Base-by-base conservation (phyloP, 768 basidiomycete genomes). In the Mycena capillaripes region DNA sequence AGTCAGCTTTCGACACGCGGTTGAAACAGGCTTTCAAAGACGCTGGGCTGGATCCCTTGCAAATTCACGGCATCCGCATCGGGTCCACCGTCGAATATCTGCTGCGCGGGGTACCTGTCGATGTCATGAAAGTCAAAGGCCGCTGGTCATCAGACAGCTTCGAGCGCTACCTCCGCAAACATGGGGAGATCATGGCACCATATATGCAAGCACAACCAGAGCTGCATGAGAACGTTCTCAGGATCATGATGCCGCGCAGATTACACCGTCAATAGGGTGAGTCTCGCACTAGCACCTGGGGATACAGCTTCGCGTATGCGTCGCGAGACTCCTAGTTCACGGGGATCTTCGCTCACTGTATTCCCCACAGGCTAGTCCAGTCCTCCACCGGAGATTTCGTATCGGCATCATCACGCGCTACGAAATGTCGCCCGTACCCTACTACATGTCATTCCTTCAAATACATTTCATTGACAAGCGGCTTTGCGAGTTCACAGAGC, bases 141-240 rank as follows among this genome's bases (percentile, higher is more conserved):
- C 56, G 79, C 0, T 87, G 85, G 86, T 67, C 72, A 0, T 81
- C 83, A 50, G 78, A 85, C 10, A 77, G 81, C 2, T 85, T 82
- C 65, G 29, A 72, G 0, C 3, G 75, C 0, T 83, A 83, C 65
- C 77, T 82, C 0, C 64, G 75, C 4, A 64, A 78, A 16, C 80
- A 83, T 58, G 75, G 78, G 0, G 66, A 76, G n/a, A 78, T 82
- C 50, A 71, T 82, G 36, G 81, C 78, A 0, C 79, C 79, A 0
- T 82, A 81, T 75, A 76, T 83, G n/a, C 79, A 82, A 34, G 75
- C 56, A 3, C 23, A 53, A 8, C 77, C 78, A 1, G 34, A 52
- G 1, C 21, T 79, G 71, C 70, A 48, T 30, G 65, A 27, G 32
- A 44, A 27, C 44, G 60, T 69, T 21, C 59, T 52, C 16, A 48